A percentile compares a stretch with the other conserved stretches of the same genome.
phyloP scores from a whole-genome alignment of 169 alveolate species.

The Eimeria zaria region DNA sequence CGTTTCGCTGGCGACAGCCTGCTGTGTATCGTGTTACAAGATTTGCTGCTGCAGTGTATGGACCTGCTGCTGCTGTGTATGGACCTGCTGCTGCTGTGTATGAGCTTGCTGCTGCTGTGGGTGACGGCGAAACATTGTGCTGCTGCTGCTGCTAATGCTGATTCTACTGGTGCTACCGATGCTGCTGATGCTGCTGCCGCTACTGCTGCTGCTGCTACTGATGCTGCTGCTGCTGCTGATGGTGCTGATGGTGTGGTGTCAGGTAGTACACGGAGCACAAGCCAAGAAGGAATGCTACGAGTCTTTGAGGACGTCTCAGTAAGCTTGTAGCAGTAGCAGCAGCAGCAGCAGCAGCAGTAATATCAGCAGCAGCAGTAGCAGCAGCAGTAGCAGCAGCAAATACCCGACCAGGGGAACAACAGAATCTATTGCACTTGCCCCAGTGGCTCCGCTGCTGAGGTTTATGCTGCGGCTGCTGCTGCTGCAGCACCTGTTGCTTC shows the following conservation, averaged over 20 bases:
- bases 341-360: neutral
- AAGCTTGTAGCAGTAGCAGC: neutral
- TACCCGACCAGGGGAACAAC: too few species aligned
- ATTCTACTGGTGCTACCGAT: neutral
- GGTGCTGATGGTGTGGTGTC: too few species aligned
- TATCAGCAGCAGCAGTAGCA: neutral
- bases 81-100: neutral
- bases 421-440: neutral
- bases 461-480: slow-evolving; percentile 6
- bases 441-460: neutral
- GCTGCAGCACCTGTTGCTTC: too few species aligned
- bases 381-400: neutral
- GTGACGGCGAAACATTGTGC: neutral
- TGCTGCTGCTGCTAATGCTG: neutral
- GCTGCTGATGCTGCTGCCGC: neutral
- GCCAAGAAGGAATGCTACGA: neutral
- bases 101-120: neutral
- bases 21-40: too few species aligned
- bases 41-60: too few species aligned
- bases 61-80: too few species aligned
- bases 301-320: neutral
- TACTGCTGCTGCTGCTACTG: neutral
- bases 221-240: too few species aligned
- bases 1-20: too few species aligned
- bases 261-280: neutral